phyloP scores from a whole-genome alignment of 2,329 filamentous ascomycete species.

The Botrytis byssoidea region DNA sequence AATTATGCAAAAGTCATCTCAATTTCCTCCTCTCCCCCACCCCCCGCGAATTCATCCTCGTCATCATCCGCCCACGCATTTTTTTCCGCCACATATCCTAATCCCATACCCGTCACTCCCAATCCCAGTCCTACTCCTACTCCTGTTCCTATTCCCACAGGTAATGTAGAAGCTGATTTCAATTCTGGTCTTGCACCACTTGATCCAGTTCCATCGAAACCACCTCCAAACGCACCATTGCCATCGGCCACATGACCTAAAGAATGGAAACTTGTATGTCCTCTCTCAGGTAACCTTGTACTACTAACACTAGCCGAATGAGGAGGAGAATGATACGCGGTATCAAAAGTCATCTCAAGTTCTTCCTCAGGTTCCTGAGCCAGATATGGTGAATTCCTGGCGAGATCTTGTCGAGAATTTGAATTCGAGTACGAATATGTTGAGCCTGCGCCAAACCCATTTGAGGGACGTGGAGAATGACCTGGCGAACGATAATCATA shows the following conservation, averaged over 20 bases:
- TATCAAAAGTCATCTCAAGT: conserved; percentile 72
- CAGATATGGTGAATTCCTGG: conserved; percentile 19
- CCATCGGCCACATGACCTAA: neutral
- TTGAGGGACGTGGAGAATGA: conserved; percentile 25
- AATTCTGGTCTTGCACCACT: conserved; percentile 42
- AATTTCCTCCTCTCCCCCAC: conserved; percentile 72
- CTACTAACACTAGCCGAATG: conserved; percentile 26
- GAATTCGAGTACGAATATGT: conserved; percentile 17
- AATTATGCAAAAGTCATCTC: conserved; percentile 69
- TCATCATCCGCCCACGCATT: conserved; percentile 74
- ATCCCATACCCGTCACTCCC: conserved; percentile 6
- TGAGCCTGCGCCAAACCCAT: conserved; percentile 13
- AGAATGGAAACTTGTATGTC: conserved; percentile 6
- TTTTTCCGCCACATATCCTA: conserved; percentile 32
- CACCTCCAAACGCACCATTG: neutral
- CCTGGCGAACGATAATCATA: conserved; percentile 21
- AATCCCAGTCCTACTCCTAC: neutral
- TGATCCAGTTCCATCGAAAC: conserved; percentile 23
- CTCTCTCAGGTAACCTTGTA: neutral
- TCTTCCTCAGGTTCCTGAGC: conserved; percentile 43
- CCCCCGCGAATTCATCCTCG: conserved; percentile 64
- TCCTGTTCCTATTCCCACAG: conserved; percentile 33
- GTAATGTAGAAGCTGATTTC: conserved; percentile 47
- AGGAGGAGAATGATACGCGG: conserved; percentile 44
- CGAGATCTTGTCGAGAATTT: conserved; percentile 11